Conservation (phyloP, 257 asterid species). For the Phtheirospermum japonicum region DNA sequence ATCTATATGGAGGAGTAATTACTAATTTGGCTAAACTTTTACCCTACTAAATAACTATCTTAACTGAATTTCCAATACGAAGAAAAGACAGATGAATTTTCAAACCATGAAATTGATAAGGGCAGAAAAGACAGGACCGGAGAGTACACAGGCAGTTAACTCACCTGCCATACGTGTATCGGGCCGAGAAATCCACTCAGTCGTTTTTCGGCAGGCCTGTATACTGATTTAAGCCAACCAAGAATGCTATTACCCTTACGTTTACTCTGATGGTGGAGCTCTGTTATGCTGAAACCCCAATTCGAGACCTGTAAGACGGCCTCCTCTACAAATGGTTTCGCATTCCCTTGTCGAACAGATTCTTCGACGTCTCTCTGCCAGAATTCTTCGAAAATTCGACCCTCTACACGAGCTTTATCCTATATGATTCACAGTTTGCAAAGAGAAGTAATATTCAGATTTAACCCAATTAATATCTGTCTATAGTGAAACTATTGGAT, state of each 20-base stretch:
- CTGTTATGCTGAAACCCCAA: constrained; percentile 88
- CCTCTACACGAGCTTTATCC: constrained; percentile 76
- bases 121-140: background rate
- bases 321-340: constrained; percentile 80
- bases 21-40: too few species aligned
- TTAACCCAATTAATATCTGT: background rate
- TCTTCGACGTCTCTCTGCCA: constrained; percentile 93
- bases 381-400: constrained; percentile 48
- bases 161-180: constrained; percentile 94
- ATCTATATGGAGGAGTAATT: too few species aligned
- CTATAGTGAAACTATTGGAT: background rate
- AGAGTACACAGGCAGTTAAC: constrained; percentile 16
- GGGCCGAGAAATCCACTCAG: constrained; percentile 79
- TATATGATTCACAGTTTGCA: constrained; percentile 32
- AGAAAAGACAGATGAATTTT: too few species aligned
- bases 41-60: too few species aligned
- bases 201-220: constrained; percentile 48
- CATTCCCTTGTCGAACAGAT: constrained; percentile 73
- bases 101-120: too few species aligned
- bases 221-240: constrained; percentile 67
- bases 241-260: constrained; percentile 53
- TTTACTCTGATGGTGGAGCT: constrained; percentile 58
- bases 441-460: constrained; percentile 26
- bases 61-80: too few species aligned
- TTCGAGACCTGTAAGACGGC: constrained; percentile 75